Conservation (phyloP, 805 yeast species). For the Ogataea allantospora region DNA sequence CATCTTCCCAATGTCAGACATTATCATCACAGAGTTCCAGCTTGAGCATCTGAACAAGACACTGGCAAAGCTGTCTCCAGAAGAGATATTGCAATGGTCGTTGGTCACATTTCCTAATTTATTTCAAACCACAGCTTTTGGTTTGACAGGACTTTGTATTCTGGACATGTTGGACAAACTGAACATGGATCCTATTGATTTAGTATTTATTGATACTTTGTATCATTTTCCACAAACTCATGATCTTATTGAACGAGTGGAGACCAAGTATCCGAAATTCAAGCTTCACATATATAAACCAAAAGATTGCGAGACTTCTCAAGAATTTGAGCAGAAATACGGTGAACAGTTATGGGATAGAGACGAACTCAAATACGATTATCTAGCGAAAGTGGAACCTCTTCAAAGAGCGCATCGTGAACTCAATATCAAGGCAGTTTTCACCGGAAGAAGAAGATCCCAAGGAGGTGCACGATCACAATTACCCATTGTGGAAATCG, state of each 20-base stretch:
- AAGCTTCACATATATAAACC: constrained; percentile 71
- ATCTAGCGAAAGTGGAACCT: constrained; percentile 88
- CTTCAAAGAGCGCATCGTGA: constrained; percentile 78
- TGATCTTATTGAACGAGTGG: constrained; percentile 62
- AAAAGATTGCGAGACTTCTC: constrained; percentile 48
- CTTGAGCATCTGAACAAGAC: constrained; percentile 64
- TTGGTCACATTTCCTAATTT: constrained; percentile 76
- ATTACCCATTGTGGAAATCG: constrained; percentile 75
- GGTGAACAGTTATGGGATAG: constrained; percentile 84
- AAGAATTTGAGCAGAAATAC: constrained; percentile 61
- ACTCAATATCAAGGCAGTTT: constrained; percentile 73
- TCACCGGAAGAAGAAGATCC: constrained; percentile 86
- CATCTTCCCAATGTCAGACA: constrained; percentile 7
- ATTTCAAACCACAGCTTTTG: constrained; percentile 93
- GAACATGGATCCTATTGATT: constrained; percentile 49
- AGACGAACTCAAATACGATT: constrained; percentile 81
- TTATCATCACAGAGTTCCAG: constrained; percentile 37
- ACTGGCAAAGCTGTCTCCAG: constrained; percentile 57
- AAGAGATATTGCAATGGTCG: constrained; percentile 80
- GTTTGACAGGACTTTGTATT: constrained; percentile 87
- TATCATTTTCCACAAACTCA: constrained; percentile 95
- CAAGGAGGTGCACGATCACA: constrained; percentile 84
- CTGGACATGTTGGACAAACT: constrained; percentile 74
- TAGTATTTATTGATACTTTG: constrained; percentile 85
- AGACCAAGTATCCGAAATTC: constrained; percentile 51